These are phyloP conservation scores for Arthrobotrys megalospora DNA, from an alignment of 2,329 filamentous ascomycete species.

Conservation along the genomic window DNA sequence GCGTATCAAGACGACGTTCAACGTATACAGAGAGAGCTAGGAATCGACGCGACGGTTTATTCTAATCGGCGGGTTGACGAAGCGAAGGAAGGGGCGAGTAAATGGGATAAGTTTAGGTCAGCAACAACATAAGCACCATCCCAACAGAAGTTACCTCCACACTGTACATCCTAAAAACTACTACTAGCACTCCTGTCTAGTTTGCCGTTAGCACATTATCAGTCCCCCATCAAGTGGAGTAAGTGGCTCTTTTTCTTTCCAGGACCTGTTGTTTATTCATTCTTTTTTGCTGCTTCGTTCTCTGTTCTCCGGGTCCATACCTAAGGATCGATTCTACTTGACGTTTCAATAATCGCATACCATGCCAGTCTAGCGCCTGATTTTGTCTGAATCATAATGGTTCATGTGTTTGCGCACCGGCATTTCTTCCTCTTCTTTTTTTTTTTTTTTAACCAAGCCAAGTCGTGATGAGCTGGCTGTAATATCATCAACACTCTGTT, in stretches of 20 bases:
- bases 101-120: constrained; percentile 42
- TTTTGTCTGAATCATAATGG: constrained; percentile 13
- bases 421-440: neutral
- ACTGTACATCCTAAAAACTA: constrained; percentile 20
- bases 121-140: constrained; percentile 15
- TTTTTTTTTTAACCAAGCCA: neutral
- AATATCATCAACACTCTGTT: constrained; percentile 15
- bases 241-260: constrained; percentile 3
- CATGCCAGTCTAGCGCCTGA: neutral
- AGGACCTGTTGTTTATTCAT: neutral
- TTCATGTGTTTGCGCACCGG: constrained; percentile 13
- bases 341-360: neutral
- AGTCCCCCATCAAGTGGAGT: constrained; percentile 31
- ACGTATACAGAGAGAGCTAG: constrained; percentile 74
- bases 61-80: constrained; percentile 58
- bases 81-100: constrained; percentile 36
- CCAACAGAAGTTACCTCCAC: neutral
- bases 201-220: constrained; percentile 7
- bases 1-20: constrained; percentile 88
- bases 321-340: constrained; percentile 4
- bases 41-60: constrained; percentile 73
- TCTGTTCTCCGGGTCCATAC: neutral
- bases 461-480: constrained; percentile 20
- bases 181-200: constrained; percentile 2
- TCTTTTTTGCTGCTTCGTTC: neutral